Evolutionary conservation across 2,329 filamentous ascomycete genomes (phyloP).

Genomic region (Apiospora pterosperma): DNA sequence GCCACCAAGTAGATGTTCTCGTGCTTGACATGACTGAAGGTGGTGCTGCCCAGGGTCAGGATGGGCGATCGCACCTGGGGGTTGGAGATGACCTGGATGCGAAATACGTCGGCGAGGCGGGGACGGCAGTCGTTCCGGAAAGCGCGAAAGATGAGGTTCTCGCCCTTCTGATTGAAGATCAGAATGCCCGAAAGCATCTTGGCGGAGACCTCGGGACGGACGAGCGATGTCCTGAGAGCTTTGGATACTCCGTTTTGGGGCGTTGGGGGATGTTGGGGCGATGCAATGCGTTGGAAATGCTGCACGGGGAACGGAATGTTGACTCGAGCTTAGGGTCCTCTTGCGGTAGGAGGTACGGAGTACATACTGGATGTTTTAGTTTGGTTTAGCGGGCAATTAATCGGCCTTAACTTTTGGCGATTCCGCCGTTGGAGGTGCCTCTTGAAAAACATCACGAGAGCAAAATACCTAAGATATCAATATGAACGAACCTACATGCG

Average conservation of each 20-base stretch:
- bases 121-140: slow-evolving; percentile 98
- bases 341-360: neutral
- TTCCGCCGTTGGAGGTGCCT: neutral
- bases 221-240: neutral
- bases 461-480: neutral
- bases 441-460: neutral
- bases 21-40: slow-evolving; percentile 99
- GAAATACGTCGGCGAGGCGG: slow-evolving; percentile 96
- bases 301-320: neutral
- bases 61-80: slow-evolving; percentile 96
- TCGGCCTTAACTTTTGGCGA: neutral
- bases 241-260: neutral
- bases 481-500: neutral
- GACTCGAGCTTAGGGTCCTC: neutral
- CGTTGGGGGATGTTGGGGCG: neutral
- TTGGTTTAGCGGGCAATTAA: neutral
- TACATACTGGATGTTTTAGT: neutral
- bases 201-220: neutral
- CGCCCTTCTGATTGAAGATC: slow-evolving; percentile 98
- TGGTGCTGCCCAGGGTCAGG: slow-evolving; percentile 93
- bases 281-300: neutral
- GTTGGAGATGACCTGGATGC: slow-evolving; percentile 99
- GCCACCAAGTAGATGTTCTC: slow-evolving; percentile 98
- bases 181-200: slow-evolving; percentile 93
- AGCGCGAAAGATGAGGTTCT: slow-evolving; percentile 98